Evolutionary conservation across 345 rosid species (phyloP).

Genomic region (Rhodamnia rubescens): DNA sequence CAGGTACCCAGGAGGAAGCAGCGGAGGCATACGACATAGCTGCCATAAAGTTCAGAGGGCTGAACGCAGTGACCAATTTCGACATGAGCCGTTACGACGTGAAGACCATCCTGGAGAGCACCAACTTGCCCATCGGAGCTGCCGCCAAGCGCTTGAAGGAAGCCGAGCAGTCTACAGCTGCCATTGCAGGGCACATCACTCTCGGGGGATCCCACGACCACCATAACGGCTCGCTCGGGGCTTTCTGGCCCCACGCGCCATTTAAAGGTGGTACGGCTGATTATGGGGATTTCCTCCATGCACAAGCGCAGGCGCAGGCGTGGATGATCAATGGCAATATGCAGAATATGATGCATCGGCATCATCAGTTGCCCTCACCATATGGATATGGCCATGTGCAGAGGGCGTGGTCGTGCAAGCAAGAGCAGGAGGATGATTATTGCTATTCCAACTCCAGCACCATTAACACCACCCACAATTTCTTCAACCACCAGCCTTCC

Average conservation of each 20-base stretch:
- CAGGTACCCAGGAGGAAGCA: conserved; percentile 95
- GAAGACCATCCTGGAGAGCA: conserved; percentile 76
- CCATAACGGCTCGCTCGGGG: background rate
- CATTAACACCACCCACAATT: conserved; percentile 34
- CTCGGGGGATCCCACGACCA: background rate
- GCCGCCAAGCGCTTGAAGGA: conserved; percentile 50
- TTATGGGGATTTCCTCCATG: conserved; percentile 10
- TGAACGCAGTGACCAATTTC: conserved; percentile 95
- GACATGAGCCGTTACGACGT: conserved; percentile 86
- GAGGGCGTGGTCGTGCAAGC: conserved; percentile 60
- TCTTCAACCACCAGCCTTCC: conserved; percentile 22
- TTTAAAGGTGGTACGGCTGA: conserved; percentile 4
- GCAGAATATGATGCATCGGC: conserved; percentile 28
- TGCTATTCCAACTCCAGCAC: conserved; percentile 14
- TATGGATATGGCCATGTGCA: conserved; percentile 15
- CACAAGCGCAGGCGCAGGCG: background rate
- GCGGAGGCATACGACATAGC: conserved; percentile 98
- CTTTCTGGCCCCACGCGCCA: background rate
- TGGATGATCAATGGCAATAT: conserved; percentile 37
- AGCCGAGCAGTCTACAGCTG: background rate
- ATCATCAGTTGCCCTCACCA: background rate
- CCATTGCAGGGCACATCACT: conserved; percentile 22
- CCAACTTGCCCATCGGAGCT: conserved; percentile 63
- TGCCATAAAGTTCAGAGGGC: conserved; percentile 85
- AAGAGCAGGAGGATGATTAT: conserved; percentile 31